phyloP scores from a whole-genome alignment of 495 filamentous ascomycete genomes.

The Aspergillus sclerotiicarbonarius region DNA sequence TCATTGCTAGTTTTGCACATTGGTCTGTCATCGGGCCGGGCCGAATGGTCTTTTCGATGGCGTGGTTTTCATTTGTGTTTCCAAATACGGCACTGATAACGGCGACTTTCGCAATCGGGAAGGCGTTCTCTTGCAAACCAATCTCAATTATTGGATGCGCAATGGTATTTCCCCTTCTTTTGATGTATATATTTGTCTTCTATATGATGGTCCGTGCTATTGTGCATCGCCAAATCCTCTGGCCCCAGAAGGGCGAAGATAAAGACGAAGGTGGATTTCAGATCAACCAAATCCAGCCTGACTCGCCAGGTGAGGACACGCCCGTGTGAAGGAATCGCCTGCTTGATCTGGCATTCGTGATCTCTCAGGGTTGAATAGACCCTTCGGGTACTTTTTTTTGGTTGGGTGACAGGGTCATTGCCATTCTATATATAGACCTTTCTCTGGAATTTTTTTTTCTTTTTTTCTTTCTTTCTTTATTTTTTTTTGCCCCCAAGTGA shows the following conservation, averaged over 20 bases:
- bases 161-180: slow-evolving; percentile 57
- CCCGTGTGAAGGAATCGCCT: background rate
- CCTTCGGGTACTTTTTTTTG: too few relatives aligned
- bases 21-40: slow-evolving; percentile 65
- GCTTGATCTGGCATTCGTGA: background rate
- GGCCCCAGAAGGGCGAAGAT: slow-evolving; percentile 70
- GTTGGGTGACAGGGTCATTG: too few relatives aligned
- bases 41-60: slow-evolving; percentile 77
- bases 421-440: too few relatives aligned
- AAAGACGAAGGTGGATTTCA: slow-evolving; percentile 60
- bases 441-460: too few relatives aligned
- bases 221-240: slow-evolving; percentile 59
- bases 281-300: slow-evolving; percentile 33
- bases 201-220: slow-evolving; percentile 69
- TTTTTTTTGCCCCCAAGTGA: too few relatives aligned
- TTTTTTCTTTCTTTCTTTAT: too few relatives aligned
- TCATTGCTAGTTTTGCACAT: slow-evolving; percentile 73
- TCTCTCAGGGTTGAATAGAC: too few relatives aligned
- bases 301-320: slow-evolving; percentile 12
- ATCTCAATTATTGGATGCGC: slow-evolving; percentile 69
- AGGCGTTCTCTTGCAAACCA: slow-evolving; percentile 56
- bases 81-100: slow-evolving; percentile 78
- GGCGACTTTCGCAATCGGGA: slow-evolving; percentile 70
- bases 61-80: slow-evolving; percentile 85
- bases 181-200: slow-evolving; percentile 71